These are phyloP conservation scores for Botryosphaeria dothidea DNA, from an alignment of 2,329 filamentous ascomycete genomes.

Conservation along the genomic window DNA sequence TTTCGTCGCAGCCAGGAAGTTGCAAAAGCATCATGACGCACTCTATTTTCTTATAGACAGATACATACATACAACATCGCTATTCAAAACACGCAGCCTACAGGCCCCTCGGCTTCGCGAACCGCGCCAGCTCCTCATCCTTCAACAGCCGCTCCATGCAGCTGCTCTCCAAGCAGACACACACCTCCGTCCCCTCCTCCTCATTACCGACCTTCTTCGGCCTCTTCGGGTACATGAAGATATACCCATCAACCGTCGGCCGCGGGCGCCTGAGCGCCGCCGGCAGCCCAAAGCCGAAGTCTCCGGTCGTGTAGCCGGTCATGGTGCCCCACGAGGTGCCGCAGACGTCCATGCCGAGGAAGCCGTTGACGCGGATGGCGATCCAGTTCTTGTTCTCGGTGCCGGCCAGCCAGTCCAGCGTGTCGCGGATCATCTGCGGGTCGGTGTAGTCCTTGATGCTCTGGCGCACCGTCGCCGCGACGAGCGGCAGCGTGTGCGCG, in stretches of 20 bases:
- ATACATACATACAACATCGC: background rate
- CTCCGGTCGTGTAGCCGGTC: constrained; percentile 28
- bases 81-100: background rate
- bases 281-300: constrained; percentile 34
- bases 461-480: constrained; percentile 27
- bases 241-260: constrained; percentile 24
- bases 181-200: constrained; percentile 27
- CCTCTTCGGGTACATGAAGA: constrained; percentile 25
- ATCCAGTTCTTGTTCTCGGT: constrained; percentile 27
- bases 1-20: too few species aligned
- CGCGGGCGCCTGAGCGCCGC: constrained; percentile 23
- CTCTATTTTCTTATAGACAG: too few species aligned
- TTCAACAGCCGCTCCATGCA: constrained; percentile 23
- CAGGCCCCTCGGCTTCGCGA: constrained; percentile 5
- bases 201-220: constrained; percentile 6
- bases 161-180: constrained; percentile 22
- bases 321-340: constrained; percentile 30
- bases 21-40: too few species aligned
- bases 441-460: constrained; percentile 27
- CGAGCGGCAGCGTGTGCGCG: constrained; percentile 21
- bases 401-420: constrained; percentile 28
- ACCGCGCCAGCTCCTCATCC: constrained; percentile 26
- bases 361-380: constrained; percentile 25
- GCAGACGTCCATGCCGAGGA: constrained; percentile 30
- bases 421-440: constrained; percentile 23